Evolutionary conservation across 345 rosid species (phyloP), one percentile per base, ranked within the genome.

Genomic region (Sonneratia caseolaris): DNA sequence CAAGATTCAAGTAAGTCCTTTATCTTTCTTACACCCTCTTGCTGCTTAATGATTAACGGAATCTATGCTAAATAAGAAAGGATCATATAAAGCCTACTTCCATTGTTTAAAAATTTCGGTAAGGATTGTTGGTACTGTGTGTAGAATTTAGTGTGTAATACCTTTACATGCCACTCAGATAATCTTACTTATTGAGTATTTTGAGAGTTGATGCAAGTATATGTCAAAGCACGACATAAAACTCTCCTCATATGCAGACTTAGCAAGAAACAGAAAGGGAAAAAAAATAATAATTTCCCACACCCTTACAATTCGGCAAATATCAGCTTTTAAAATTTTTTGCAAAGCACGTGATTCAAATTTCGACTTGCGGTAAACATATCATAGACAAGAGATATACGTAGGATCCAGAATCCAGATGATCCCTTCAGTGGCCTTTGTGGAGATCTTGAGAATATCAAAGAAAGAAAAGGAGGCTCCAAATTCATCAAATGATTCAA

Each of bases 1-100:
- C 76, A 92, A 73, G 84, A 95, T 95, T 79, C 98, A 95, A 85
- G 99, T 92, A 84, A 74, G 75, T 59, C 27, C 8, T 66, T 24
- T 37, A 27, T 59, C 56, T 62, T 32, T 62, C 38, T 62, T 27
- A 62, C 18, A 32, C 27, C 18, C 66, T 10, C 27, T 12, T 62
- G 5, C 38, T 12, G 37, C 38, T 62, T 27, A 1, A 27, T 62
- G 66, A 62, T 35, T 35, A 4, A 13, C 0, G 18, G 37, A 62
- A 62, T 35, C 66, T 62, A 62, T 13, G 27, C 38, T 6, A 21
- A 5, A 24, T 22, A 4, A 19, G 21, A 8, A 7, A 22, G 57
- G 14, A 53, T 53, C n/a, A 53, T 15, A 53, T 53, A 19, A 3
- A 16, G 57, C 57, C 62, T 53, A 18, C 22, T 18, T 14, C 64